Evolutionary conservation across 441 rosid species (phyloP), one percentile per base, ranked within the genome.

Genomic region (Biscutella laevigata): DNA sequence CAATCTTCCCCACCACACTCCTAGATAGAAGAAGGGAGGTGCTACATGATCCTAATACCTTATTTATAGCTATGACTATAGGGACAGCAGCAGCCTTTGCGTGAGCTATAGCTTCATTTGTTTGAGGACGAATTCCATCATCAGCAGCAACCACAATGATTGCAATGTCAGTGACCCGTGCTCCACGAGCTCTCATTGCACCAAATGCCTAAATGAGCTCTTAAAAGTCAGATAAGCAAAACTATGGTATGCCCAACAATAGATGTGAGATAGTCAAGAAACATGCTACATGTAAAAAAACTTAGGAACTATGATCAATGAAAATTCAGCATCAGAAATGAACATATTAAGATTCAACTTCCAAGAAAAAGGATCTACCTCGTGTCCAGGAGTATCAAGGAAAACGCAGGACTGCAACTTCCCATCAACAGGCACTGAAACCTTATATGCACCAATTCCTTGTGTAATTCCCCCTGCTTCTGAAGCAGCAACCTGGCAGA

Each of bases 111-210:
- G 98, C 98, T 76, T 92, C 98, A 42, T 69, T 88, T 57, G 98
- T 92, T 68, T 92, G 98, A 62, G 98, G 98, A 54, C 95, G 89
- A 59, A 92, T 88, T 41, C 98, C 98, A 70, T 92, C 98, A 76
- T 86, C 95, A 59, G 95, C 96, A 59, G 98, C 98, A 62, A 92
- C 96, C 51, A 92, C 98, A 70, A 92, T 82, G 61, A 92, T 71
- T 64, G 84, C 94, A 59, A 92, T 88, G 64, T 92, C 98, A 25
- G 98, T 92, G 60, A 92, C 95, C 58, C 96, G 76, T 16, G 98
- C 94, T 59, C 96, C 96, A 17, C 95, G 96, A 70, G 98, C 98
- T 77, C 98, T 88, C 95, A 92, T 92, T 66, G 98, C 98, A 60
- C 96, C 98, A 81, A 88, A 92, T 59, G 96, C 96, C 98, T 92